Base-by-base conservation (phyloP, 768 basidiomycete species). In the Phlebiopsis gigantea region DNA sequence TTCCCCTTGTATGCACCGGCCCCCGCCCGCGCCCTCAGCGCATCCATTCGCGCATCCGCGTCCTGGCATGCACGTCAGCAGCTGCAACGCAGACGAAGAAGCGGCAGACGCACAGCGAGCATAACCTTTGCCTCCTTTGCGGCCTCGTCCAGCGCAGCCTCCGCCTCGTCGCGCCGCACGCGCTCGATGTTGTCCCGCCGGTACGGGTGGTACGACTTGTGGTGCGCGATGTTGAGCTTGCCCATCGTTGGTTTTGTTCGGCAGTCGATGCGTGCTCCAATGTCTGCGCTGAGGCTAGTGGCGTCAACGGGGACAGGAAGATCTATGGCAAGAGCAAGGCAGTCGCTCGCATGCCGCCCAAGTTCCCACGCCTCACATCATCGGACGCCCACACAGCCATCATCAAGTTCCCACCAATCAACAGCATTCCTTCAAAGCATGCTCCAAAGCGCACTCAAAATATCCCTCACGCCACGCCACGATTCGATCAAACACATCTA, bases 161-260 rank as follows among this genome's bases (percentile, higher is more conserved):
- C 88, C 64, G 88, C 91, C 72, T 93, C 90, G 78, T 93, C 90
- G 57, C 66, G 72, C n/a, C 83, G 75, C 1, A 93, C 89, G 19
- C 80, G 80, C 57, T 90, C 89, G 57, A 93, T 89, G 65, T 93
- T 93, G 68, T 93, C 91, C 43, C 84, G 71, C 39, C 90, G 74
- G 66, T 93, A 93, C 0, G 90, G 90, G 62, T 93, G 90, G 69
- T 93, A 93, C 1, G 89, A 91, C 67, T 93, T 93, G 76, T 92
- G 90, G 69, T 93, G 90, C 12, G 90, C 90, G 68, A 93, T 92
- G 67, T 91, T 91, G 22, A 93, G 79, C 65, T 90, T 90, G 25
- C 88, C 90, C 90, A 91, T 91, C 24, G 3, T 45, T 4, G 17
- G 4, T 3, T 4, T 39, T n/a, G n/a, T n/a, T n/a, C n/a, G n/a